These are phyloP conservation scores for Royoungia palumana DNA, from an alignment of 768 basidiomycete genomes.

Conservation along the genomic window DNA sequence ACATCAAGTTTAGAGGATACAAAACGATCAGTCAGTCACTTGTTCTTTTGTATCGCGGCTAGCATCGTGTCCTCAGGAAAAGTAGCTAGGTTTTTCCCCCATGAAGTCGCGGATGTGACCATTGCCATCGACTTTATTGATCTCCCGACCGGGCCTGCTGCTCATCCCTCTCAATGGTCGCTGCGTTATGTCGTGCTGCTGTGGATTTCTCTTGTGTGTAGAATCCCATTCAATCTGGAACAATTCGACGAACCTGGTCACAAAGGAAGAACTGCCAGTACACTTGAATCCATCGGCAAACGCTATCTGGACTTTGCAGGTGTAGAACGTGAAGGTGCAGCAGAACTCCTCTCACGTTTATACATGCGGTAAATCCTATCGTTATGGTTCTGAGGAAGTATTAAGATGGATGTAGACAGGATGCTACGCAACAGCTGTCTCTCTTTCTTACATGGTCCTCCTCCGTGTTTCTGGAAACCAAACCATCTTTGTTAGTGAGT, in stretches of 20 bases:
- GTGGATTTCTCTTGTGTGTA: conserved; percentile 93
- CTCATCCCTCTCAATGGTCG: conserved; percentile 60
- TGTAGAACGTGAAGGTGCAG: conserved; percentile 81
- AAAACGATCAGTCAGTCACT: conserved; percentile 80
- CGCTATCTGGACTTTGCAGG: conserved; percentile 63
- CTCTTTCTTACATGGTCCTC: conserved; percentile 51
- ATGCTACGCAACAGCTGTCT: conserved; percentile 48
- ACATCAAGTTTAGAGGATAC: conserved; percentile 85
- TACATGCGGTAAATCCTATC: conserved; percentile 63
- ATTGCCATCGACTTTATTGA: conserved; percentile 68
- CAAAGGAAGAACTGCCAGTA: conserved; percentile 50
- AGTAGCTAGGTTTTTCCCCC: conserved; percentile 90
- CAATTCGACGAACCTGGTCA: conserved; percentile 70
- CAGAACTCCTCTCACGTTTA: conserved; percentile 73
- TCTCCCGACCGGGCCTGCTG: conserved; percentile 40
- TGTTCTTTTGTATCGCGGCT: conserved; percentile 1
- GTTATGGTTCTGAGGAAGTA: background rate
- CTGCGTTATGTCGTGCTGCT: conserved; percentile 80
- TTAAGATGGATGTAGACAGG: conserved; percentile 45
- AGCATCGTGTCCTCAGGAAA: conserved; percentile 17
- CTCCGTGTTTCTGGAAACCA: conserved; percentile 35
- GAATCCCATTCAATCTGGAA: conserved; percentile 87
- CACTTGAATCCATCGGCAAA: conserved; percentile 59
- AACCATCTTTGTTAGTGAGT: conserved; percentile 52
- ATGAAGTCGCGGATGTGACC: conserved; percentile 79